Conservation (phyloP, 495 filamentous ascomycete species). For the Penicillium turbatum region DNA sequence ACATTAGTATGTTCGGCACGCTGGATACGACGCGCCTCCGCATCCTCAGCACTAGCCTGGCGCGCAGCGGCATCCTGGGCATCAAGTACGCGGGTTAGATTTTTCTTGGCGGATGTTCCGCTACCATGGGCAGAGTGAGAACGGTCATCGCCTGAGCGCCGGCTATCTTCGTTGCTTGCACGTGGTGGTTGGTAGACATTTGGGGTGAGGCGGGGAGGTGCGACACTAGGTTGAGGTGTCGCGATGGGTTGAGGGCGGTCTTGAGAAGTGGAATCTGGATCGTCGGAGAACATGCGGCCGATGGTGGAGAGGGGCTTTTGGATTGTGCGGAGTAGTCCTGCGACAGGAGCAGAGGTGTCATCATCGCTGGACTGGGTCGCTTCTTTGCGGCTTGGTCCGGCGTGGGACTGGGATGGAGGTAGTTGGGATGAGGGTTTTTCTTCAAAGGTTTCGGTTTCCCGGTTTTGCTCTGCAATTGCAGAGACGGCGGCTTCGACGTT, state of each 20-base stretch:
- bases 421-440: conserved; percentile 46
- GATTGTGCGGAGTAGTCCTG: conserved; percentile 83
- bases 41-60: conserved; percentile 88
- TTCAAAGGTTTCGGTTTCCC: conserved; percentile 50
- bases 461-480: conserved; percentile 88
- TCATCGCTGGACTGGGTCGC: conserved; percentile 48
- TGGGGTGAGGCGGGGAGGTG: conserved; percentile 57
- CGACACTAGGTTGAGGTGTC: conserved; percentile 52
- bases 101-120: conserved; percentile 26
- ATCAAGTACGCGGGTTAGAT: conserved; percentile 28
- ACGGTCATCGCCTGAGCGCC: conserved; percentile 46
- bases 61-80: conserved; percentile 90
- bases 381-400: conserved; percentile 39
- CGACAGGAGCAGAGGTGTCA: conserved; percentile 69
- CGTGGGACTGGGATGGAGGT: conserved; percentile 39
- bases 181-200: conserved; percentile 50
- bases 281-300: conserved; percentile 95
- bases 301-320: conserved; percentile 89
- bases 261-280: conserved; percentile 38
- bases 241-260: conserved; percentile 47
- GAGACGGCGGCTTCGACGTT: conserved; percentile 95
- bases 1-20: conserved; percentile 82
- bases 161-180: conserved; percentile 37
- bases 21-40: conserved; percentile 81
- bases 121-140: conserved; percentile 7